Evolutionary conservation across 2,329 filamentous ascomycete genomes (phyloP).

Genomic region (Scedosporium minutisporum): DNA sequence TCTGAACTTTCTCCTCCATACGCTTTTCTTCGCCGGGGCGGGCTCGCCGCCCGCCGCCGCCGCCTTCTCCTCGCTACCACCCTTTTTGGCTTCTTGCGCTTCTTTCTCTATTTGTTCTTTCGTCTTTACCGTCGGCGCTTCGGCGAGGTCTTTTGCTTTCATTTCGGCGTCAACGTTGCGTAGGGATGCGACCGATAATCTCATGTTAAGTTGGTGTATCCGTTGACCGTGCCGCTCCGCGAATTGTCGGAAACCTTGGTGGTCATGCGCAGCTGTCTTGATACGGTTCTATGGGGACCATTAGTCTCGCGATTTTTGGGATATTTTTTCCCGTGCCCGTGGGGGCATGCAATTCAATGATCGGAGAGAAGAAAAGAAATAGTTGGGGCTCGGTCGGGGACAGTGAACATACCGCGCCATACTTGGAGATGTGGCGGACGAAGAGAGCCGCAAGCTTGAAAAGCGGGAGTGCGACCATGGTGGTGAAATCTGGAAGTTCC

Average conservation of each 20-base stretch:
- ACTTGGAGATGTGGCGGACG: slow-evolving; percentile 57
- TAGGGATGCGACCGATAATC: slow-evolving; percentile 48
- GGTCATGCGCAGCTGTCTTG: slow-evolving; percentile 56
- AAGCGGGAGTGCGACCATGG: slow-evolving; percentile 55
- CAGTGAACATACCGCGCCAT: slow-evolving; percentile 48
- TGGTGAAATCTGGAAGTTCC: slow-evolving; percentile 3
- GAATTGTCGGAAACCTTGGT: slow-evolving; percentile 49
- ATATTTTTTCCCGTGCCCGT: too few species aligned
- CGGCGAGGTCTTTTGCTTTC: slow-evolving; percentile 51
- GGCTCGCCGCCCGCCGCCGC: neutral
- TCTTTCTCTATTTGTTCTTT: slow-evolving; percentile 50
- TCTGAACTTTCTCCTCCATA: slow-evolving; percentile 55
- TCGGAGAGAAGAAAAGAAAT: neutral
- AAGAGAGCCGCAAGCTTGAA: slow-evolving; percentile 59
- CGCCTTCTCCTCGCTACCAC: slow-evolving; percentile 22
- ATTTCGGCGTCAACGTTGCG: slow-evolving; percentile 48
- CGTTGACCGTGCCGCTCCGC: slow-evolving; percentile 53
- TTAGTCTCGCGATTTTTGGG: too few species aligned
- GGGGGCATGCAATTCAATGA: neutral
- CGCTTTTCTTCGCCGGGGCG: slow-evolving; percentile 40
- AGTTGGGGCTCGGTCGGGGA: neutral
- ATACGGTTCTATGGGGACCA: slow-evolving; percentile 47
- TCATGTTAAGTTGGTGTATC: slow-evolving; percentile 60
- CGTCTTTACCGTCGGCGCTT: slow-evolving; percentile 55
- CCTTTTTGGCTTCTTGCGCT: slow-evolving; percentile 25